A percentile compares a stretch with the other conserved stretches of the same genome.
phyloP scores from a whole-genome alignment of 331 rosid genomes.

The Pyracantha coccinea region DNA sequence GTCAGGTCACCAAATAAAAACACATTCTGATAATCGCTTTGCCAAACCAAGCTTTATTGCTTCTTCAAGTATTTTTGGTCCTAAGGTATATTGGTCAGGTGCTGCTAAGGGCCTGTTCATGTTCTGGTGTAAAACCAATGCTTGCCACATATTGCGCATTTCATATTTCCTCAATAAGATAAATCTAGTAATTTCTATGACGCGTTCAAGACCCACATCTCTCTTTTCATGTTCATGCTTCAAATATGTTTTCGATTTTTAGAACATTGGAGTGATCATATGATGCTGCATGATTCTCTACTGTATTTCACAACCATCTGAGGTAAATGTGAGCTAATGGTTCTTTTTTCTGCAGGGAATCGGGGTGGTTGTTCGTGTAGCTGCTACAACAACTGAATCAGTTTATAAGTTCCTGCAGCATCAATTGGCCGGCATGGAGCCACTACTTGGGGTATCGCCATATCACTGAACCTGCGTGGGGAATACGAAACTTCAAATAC shows the following conservation, averaged over 20 bases:
- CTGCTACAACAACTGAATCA: constrained; percentile 78
- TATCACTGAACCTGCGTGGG: constrained; percentile 33
- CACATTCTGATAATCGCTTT: constrained; percentile 22
- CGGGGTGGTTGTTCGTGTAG: constrained; percentile 75
- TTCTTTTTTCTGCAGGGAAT: constrained; percentile 39
- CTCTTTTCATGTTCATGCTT: background rate
- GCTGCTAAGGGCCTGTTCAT: background rate
- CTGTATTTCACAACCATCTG: background rate
- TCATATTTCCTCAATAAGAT: background rate
- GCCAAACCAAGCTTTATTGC: constrained; percentile 66
- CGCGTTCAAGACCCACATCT: background rate
- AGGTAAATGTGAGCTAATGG: background rate
- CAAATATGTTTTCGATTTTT: background rate
- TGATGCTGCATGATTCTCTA: background rate
- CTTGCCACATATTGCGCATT: background rate
- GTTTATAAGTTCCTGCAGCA: constrained; percentile 65
- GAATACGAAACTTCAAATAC: background rate
- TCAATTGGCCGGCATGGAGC: constrained; percentile 68
- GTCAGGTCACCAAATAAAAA: constrained; percentile 26
- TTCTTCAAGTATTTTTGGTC: constrained; percentile 82
- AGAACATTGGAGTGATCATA: background rate
- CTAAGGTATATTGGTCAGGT: constrained; percentile 35
- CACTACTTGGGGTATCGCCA: constrained; percentile 66
- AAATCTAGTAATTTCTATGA: background rate
- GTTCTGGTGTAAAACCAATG: background rate